Evolutionary conservation across 208 protist genomes (phyloP).

Genomic region (Crithidia mellificae): DNA sequence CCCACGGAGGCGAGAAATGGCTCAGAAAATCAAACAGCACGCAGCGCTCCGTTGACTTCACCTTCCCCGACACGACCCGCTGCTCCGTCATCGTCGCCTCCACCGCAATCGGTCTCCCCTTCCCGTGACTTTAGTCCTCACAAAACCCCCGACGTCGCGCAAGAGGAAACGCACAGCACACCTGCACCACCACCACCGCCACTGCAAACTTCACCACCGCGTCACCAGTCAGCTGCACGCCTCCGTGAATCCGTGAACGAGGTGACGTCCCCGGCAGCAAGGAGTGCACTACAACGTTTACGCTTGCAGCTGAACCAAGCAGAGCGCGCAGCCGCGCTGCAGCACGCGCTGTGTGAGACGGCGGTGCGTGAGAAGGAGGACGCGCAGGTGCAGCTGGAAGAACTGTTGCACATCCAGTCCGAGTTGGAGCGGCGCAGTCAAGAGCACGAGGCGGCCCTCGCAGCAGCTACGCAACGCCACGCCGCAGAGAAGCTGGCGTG

Average conservation of each 20-base stretch:
- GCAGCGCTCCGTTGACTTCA: neutral
- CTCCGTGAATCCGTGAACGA: too few species aligned
- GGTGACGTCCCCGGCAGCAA: neutral
- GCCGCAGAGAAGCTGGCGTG: slow-evolving; percentile 6
- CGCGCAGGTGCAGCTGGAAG: slow-evolving; percentile 16
- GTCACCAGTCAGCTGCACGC: neutral
- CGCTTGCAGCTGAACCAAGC: slow-evolving; percentile 10
- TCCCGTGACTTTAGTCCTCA: neutral
- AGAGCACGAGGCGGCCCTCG: slow-evolving; percentile 5
- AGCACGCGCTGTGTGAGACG: neutral
- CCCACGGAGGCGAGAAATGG: neutral
- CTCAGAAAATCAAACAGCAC: neutral
- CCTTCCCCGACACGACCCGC: slow-evolving; percentile 1
- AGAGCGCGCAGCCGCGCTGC: neutral
- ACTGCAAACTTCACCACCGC: neutral
- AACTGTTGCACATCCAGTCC: slow-evolving; percentile 22
- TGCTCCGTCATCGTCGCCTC: neutral
- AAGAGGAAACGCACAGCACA: too few species aligned
- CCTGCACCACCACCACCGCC: neutral
- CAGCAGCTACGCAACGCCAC: slow-evolving; percentile 3
- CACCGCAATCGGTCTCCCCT: neutral
- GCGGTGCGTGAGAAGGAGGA: slow-evolving; percentile 13
- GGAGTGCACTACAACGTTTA: neutral
- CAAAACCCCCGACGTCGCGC: too few species aligned
- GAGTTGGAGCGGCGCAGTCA: slow-evolving; percentile 31